These are phyloP conservation scores for Cyclospora cayetanensis DNA, from an alignment of 169 alveolate genomes.

Conservation along the genomic window DNA sequence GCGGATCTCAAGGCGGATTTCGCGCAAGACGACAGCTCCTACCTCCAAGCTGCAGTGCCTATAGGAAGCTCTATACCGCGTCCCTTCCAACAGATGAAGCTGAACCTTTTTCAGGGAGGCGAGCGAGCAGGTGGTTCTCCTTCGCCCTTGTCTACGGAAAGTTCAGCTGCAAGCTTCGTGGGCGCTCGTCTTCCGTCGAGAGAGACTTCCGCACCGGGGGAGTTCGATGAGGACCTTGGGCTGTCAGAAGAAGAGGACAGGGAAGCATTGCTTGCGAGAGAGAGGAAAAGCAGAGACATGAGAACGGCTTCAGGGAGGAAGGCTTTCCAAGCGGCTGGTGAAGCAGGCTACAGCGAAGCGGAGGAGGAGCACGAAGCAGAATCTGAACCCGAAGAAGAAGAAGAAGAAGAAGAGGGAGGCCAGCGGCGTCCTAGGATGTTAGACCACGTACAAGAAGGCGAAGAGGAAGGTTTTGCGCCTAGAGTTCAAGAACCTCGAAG, in stretches of 20 bases:
- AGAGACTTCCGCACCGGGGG: conserved; percentile 42
- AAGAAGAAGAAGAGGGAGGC: background rate
- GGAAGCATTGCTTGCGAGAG: background rate
- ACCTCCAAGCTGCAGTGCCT: background rate
- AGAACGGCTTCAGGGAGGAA: background rate
- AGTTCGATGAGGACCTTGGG: conserved; percentile 3
- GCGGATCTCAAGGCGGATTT: conserved; percentile 18
- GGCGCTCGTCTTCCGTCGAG: conserved; percentile 9
- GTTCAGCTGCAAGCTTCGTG: background rate
- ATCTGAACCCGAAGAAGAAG: background rate
- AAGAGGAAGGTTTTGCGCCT: background rate
- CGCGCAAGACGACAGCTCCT: background rate
- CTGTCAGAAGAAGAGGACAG: background rate
- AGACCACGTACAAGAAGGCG: background rate
- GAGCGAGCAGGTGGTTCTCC: background rate
- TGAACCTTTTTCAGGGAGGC: background rate
- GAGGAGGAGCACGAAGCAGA: background rate
- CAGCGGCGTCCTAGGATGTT: background rate
- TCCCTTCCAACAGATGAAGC: background rate
- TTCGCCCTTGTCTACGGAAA: background rate
- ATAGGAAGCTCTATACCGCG: background rate
- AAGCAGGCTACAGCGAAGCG: background rate
- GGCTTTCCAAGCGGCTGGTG: background rate
- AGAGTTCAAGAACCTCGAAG: background rate
- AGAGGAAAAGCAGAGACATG: background rate